Conservation (phyloP, 2,329 filamentous ascomycete species). For the Hypoxylon sp. region DNA sequence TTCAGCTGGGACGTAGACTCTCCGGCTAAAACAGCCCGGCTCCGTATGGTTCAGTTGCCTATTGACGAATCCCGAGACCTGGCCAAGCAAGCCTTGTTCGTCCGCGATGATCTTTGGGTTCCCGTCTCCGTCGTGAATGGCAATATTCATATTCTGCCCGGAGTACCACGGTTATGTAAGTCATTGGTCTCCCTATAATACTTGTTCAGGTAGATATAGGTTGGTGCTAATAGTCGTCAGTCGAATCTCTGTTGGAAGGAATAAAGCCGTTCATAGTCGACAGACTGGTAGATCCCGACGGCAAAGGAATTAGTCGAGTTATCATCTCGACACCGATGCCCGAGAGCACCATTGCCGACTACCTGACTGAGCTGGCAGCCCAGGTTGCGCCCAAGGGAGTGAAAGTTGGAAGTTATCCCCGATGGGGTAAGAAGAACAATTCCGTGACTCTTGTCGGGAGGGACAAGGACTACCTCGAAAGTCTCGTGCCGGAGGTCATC, state of each 20-base stretch:
- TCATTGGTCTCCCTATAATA: conserved; percentile 8
- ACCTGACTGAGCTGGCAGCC: conserved; percentile 79
- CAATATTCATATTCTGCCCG: conserved; percentile 92
- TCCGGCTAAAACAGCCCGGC: conserved; percentile 78
- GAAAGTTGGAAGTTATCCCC: conserved; percentile 94
- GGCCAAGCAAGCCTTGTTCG: conserved; percentile 79
- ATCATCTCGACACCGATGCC: conserved; percentile 86
- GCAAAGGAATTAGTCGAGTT: conserved; percentile 80
- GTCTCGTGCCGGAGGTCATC: conserved; percentile 79
- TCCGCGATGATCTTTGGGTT: conserved; percentile 86
- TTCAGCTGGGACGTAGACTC: conserved; percentile 89
- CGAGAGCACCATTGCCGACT: conserved; percentile 86
- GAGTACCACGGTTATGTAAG: conserved; percentile 81
- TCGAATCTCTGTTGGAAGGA: conserved; percentile 79
- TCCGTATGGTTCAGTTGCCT: conserved; percentile 90
- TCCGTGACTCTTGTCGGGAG: conserved; percentile 88
- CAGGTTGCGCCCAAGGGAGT: conserved; percentile 78
- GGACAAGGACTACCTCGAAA: conserved; percentile 80
- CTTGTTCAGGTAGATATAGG: not conserved
- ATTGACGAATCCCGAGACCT: conserved; percentile 72
- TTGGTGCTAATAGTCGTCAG: conserved; percentile 46
- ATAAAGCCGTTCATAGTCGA: conserved; percentile 75
- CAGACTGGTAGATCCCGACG: conserved; percentile 79
- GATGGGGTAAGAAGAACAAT: conserved; percentile 88
- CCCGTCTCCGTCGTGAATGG: conserved; percentile 88